Conservation (phyloP, 495 filamentous ascomycete species). For the Talaromyces borbonicus region DNA sequence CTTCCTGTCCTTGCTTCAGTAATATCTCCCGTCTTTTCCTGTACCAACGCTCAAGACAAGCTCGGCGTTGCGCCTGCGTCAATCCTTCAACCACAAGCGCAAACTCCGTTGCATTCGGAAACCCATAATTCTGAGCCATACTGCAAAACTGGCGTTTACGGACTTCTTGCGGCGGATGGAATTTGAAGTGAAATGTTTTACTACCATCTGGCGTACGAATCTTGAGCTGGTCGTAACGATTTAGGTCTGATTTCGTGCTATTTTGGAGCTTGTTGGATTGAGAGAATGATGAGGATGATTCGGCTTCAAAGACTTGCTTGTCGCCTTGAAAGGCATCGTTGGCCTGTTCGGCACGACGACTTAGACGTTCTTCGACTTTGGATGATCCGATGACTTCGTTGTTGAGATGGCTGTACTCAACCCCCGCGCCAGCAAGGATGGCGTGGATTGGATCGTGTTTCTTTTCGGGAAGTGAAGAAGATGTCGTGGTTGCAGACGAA, state of each 20-base stretch:
- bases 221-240: conserved; percentile 3
- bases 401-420: conserved; percentile 94
- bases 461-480: conserved; percentile 20
- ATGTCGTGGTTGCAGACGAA: conserved; percentile 8
- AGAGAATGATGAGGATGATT: conserved; percentile 18
- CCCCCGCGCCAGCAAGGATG: conserved; percentile 79
- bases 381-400: conserved; percentile 90
- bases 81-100: conserved; percentile 87
- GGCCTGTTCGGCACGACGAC: conserved; percentile 59
- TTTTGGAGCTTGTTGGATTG: neutral
- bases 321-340: conserved; percentile 40
- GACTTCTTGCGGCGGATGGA: conserved; percentile 67
- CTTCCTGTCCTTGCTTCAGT: conserved; percentile 6
- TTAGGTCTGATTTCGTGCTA: conserved; percentile 8
- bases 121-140: conserved; percentile 77
- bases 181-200: conserved; percentile 46
- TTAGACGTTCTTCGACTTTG: conserved; percentile 71
- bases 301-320: conserved; percentile 43
- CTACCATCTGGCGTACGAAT: conserved; percentile 12
- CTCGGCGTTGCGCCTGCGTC: conserved; percentile 76
- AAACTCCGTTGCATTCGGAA: conserved; percentile 70
- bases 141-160: conserved; percentile 78
- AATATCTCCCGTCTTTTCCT: conserved; percentile 35
- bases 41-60: conserved; percentile 80
- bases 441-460: conserved; percentile 74